phyloP scores from a whole-genome alignment of 73 alveolate species.

The Symbiodinium pilosum region DNA sequence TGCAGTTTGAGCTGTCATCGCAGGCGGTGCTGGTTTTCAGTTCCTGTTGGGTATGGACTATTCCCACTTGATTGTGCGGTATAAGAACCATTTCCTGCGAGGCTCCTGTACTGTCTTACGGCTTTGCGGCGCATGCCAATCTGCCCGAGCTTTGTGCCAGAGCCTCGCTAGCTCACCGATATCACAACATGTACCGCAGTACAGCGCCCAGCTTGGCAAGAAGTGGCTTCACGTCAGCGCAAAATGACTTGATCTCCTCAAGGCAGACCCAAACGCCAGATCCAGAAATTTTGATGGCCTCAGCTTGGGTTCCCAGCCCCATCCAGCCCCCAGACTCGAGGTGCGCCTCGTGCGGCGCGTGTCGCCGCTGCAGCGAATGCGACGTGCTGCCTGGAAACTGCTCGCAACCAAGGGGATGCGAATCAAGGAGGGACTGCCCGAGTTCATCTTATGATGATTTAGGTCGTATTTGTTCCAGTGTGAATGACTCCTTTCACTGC shows the following conservation, averaged over 20 bases:
- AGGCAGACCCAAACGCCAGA: too few species aligned
- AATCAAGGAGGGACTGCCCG: background rate
- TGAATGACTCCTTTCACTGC: too few species aligned
- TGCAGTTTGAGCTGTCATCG: constrained; percentile 59
- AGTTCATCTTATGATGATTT: too few species aligned
- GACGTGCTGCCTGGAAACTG: constrained; percentile 66
- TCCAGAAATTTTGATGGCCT: too few species aligned
- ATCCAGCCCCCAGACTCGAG: background rate
- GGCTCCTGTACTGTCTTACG: constrained; percentile 77
- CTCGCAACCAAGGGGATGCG: constrained; percentile 25
- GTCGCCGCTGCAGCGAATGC: constrained; percentile 37
- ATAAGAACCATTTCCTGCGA: background rate
- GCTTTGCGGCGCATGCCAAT: constrained; percentile 38
- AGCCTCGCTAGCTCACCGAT: background rate
- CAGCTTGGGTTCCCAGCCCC: too few species aligned
- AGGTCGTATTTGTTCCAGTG: too few species aligned
- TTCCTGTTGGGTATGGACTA: too few species aligned
- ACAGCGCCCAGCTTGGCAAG: too few species aligned
- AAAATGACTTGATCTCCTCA: too few species aligned
- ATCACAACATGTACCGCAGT: too few species aligned
- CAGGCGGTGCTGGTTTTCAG: constrained; percentile 10
- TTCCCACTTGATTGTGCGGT: too few species aligned
- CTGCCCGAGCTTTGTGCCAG: constrained; percentile 48
- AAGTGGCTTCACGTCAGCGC: too few species aligned
- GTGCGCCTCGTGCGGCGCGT: constrained; percentile 77